These are phyloP conservation scores for Jaenimonas drosophilae DNA, from an alignment of 208 protist species.

Conservation along the genomic window DNA sequence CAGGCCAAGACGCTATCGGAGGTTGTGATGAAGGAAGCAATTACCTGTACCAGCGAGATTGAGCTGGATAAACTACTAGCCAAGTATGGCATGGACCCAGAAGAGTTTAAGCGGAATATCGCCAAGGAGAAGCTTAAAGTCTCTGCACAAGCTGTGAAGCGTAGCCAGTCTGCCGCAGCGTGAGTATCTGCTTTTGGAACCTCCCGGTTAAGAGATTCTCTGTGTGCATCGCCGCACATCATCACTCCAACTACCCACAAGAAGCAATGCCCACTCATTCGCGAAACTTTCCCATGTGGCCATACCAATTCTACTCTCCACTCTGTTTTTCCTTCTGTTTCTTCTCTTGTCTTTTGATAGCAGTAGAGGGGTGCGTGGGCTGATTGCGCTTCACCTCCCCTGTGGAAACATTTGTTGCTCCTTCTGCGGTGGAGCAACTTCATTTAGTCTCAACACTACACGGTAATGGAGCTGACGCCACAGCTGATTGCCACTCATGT, in stretches of 20 bases:
- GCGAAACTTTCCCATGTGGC: not conserved
- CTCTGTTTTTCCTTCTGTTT: not conserved
- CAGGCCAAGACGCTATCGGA: constrained; percentile 58
- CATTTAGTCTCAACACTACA: too few species aligned
- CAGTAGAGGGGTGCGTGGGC: not conserved
- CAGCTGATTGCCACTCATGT: constrained; percentile 22
- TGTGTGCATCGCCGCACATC: not conserved
- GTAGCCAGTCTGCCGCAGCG: not conserved
- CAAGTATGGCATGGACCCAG: constrained; percentile 74
- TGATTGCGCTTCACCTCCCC: too few species aligned
- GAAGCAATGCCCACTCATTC: not conserved
- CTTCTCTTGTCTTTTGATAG: not conserved
- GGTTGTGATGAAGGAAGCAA: constrained; percentile 39
- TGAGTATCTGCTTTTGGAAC: not conserved
- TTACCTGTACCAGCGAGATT: constrained; percentile 21
- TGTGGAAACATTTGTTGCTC: too few species aligned
- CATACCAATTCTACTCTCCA: constrained; percentile 5
- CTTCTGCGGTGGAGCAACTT: too few species aligned
- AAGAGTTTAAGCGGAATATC: constrained; percentile 51
- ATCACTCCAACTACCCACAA: not conserved
- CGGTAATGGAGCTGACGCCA: too few species aligned
- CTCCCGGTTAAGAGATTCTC: too few species aligned
- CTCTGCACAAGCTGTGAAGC: not conserved
- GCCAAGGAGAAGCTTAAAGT: constrained; percentile 17
- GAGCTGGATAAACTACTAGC: constrained; percentile 40